These are phyloP conservation scores for Taphrina communis DNA, from an alignment of 1,139 yeast genomes.

Conservation along the genomic window DNA sequence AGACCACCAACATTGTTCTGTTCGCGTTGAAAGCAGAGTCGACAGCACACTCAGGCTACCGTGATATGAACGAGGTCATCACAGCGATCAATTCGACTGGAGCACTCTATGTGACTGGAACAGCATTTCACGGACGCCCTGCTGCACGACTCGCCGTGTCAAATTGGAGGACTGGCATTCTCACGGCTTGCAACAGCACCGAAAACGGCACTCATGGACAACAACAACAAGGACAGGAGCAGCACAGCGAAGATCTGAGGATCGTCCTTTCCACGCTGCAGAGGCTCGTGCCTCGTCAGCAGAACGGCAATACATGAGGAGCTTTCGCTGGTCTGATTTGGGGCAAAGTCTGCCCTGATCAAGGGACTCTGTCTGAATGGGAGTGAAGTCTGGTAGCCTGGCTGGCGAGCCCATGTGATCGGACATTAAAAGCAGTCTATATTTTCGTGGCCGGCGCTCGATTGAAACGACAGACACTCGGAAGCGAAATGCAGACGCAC, in stretches of 20 bases:
- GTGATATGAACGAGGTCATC: slow-evolving; percentile 14
- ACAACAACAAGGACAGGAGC: not conserved
- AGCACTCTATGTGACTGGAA: slow-evolving; percentile 12
- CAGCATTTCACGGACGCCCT: slow-evolving; percentile 17
- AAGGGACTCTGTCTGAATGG: too few species aligned
- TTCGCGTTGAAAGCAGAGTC: not conserved
- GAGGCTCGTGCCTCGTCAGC: slow-evolving; percentile 3
- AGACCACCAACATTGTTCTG: slow-evolving; percentile 16
- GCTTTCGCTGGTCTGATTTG: not conserved
- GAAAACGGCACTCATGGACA: too few species aligned
- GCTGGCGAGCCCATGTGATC: not conserved
- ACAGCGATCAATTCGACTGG: not conserved
- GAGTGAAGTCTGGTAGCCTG: not conserved
- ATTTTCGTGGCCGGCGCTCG: not conserved
- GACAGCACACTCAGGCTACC: not conserved
- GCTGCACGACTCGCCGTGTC: slow-evolving; percentile 27
- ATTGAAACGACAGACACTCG: not conserved
- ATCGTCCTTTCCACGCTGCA: slow-evolving; percentile 1
- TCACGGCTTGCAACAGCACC: not conserved
- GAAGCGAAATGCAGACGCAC: not conserved
- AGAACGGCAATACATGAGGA: not conserved
- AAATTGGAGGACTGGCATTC: slow-evolving; percentile 22
- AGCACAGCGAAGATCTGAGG: not conserved
- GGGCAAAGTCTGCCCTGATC: not conserved
- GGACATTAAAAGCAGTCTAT: not conserved